Percentiles rank a stretch among this genome's conserved stretches.
These are phyloP conservation scores for Suillus plorans DNA, from an alignment of 768 basidiomycete genomes.

Conservation along the genomic window DNA sequence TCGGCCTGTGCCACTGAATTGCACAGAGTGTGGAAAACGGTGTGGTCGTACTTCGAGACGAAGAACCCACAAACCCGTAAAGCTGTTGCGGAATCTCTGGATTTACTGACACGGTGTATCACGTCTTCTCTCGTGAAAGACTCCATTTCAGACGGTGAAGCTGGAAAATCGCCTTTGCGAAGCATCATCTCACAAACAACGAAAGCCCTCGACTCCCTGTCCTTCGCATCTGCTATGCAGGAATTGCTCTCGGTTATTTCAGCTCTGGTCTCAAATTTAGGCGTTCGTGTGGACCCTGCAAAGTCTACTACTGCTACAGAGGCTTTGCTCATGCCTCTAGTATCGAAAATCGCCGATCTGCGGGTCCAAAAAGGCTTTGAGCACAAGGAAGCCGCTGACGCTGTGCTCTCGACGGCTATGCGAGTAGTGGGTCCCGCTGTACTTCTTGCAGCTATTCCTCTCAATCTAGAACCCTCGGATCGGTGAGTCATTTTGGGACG, in stretches of 20 bases:
- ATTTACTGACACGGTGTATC: constrained; percentile 67
- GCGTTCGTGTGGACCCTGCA: constrained; percentile 43
- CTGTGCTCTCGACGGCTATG: constrained; percentile 77
- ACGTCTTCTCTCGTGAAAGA: constrained; percentile 55
- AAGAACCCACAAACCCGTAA: constrained; percentile 58
- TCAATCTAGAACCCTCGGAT: constrained; percentile 82
- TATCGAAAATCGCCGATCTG: constrained; percentile 71
- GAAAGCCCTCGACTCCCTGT: constrained; percentile 70
- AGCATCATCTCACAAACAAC: constrained; percentile 62
- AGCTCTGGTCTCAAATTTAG: constrained; percentile 64
- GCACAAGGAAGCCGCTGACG: constrained; percentile 85
- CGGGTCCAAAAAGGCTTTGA: constrained; percentile 83
- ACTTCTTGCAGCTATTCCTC: constrained; percentile 69
- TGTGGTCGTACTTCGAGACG: constrained; percentile 80
- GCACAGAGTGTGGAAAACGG: constrained; percentile 65
- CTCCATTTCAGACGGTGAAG: constrained; percentile 46
- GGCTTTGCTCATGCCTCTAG: constrained; percentile 62
- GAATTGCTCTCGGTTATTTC: constrained; percentile 76
- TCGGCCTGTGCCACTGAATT: constrained; percentile 55
- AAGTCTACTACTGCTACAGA: constrained; percentile 63
- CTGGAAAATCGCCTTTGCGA: constrained; percentile 54
- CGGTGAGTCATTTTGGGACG: constrained; percentile 50
- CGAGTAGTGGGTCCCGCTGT: constrained; percentile 82
- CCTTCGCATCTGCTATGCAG: constrained; percentile 73
- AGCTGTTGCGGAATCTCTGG: constrained; percentile 62